Base-by-base conservation (phyloP, 1,139 yeast species). In the Entelexis sorbosivorans region DNA sequence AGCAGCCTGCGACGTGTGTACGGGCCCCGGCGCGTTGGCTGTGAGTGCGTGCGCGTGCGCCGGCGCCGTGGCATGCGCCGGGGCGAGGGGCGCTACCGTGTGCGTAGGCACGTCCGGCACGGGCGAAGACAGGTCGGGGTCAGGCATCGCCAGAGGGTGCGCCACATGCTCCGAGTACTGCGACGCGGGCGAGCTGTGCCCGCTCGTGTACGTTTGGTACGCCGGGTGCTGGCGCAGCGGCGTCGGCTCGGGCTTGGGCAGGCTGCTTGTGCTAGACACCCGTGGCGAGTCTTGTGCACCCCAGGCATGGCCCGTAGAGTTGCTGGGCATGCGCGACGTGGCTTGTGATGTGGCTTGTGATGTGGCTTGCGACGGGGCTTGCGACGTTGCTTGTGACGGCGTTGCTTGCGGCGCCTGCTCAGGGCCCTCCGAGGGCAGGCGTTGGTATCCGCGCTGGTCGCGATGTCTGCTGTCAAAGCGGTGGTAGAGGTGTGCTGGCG, bases 401-500 rank as follows among this genome's bases (percentile, higher is more conserved):
- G 34, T 11, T 3, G 24, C 38, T 10, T 35, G 38, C 38, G 24
- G 9, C 22, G 33, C 2, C 20, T 24, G 20, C 33, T 34, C 39
- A 4, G 38, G 47, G 22, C 38, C 35, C 38, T 44, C 38, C 4
- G 36, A 31, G 14, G 36, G 36, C 38, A 32, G 36, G 38, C 22
- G 9, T 29, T 31, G 46, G 29, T 42, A 32, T 3, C 38, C 38
- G 16, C 14, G 29, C 29, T 19, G 38, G 20, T 32, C 28, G 13
- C 20, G 4, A 8, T 20, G 17, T 14, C 38, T 22, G 29, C 29
- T 20, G 31, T 42, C 48, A 29, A 16, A 35, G 34, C 32, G 48
- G 42, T 35, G 28, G 11, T 35, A 28, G 24, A 33, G 48, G 17
- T 32, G 38, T n/a, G 38, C 29, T n/a, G 46, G 38, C 38, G 31